A percentile compares a stretch with the other conserved stretches of the same genome.
phyloP scores from a whole-genome alignment of 139 green algal species.

The Chlamydomonas sphaeroides region DNA sequence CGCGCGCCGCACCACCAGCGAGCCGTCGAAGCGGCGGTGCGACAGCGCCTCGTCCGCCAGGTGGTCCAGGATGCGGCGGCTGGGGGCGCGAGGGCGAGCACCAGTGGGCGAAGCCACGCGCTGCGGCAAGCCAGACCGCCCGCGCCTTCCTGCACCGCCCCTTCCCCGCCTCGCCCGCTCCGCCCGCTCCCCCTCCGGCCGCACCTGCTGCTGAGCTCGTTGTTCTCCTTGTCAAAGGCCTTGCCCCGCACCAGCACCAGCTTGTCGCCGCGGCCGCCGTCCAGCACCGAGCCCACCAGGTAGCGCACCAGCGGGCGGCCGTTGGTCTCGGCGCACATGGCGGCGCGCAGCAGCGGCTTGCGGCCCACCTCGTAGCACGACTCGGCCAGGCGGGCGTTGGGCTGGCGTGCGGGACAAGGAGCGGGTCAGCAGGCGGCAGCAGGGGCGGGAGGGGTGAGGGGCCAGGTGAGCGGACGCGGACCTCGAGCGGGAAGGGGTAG shows the following conservation, averaged over 20 bases:
- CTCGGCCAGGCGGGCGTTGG: conserved; percentile 15
- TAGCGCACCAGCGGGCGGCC: conserved; percentile 20
- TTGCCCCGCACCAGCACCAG: conserved; percentile 32
- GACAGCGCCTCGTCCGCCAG: conserved; percentile 14
- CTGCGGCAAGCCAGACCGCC: too few species aligned
- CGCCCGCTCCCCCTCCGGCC: background rate
- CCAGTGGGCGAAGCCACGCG: background rate
- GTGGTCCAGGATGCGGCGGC: conserved; percentile 37
- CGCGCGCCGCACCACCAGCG: conserved; percentile 21
- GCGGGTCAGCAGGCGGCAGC: background rate
- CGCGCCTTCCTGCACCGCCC: too few species aligned
- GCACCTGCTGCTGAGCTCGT: conserved; percentile 19
- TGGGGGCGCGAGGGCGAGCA: background rate
- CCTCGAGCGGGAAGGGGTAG: too few species aligned
- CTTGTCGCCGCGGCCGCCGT: conserved; percentile 22
- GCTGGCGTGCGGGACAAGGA: conserved; percentile 17
- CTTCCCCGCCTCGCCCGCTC: background rate
- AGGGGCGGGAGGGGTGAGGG: background rate
- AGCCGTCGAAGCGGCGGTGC: conserved; percentile 30
- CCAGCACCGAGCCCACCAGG: conserved; percentile 11
- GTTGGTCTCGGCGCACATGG: background rate
- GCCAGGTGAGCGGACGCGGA: too few species aligned
- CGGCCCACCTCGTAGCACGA: conserved; percentile 23
- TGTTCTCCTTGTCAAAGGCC: conserved; percentile 27
- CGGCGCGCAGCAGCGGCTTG: conserved; percentile 20